Percentiles rank a stretch among this genome's conserved stretches.
These are phyloP conservation scores for Cyclotella atomus DNA, from an alignment of 108 stramenopile genomes.

Conservation along the genomic window DNA sequence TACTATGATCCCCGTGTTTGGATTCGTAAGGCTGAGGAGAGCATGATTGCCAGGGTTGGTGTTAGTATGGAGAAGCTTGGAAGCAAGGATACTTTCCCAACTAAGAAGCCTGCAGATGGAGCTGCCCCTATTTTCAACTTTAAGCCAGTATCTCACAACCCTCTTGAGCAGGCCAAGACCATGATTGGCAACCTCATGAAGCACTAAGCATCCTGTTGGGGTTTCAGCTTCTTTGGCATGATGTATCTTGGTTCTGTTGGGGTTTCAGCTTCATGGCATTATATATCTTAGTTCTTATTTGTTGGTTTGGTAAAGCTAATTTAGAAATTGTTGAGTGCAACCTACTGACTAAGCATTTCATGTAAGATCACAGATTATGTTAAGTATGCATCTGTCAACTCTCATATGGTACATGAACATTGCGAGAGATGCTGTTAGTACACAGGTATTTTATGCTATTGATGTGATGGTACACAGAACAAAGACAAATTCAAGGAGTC, in stretches of 20 bases:
- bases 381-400: too few species aligned
- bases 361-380: too few species aligned
- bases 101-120: constrained; percentile 40
- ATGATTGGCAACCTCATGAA: constrained; percentile 13
- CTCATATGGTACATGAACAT: too few species aligned
- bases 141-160: constrained; percentile 32
- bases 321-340: too few species aligned
- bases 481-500: too few species aligned
- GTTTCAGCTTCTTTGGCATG: neutral
- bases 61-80: constrained; percentile 86
- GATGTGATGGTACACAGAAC: too few species aligned
- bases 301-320: too few species aligned
- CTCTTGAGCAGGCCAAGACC: constrained; percentile 24
- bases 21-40: constrained; percentile 96
- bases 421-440: too few species aligned
- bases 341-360: too few species aligned
- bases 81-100: constrained; percentile 66
- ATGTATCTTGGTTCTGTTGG: neutral
- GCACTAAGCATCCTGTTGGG: neutral
- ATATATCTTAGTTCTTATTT: neutral
- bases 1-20: constrained; percentile 97
- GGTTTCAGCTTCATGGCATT: neutral
- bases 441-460: too few species aligned
- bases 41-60: constrained; percentile 85
- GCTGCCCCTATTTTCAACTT: constrained; percentile 54